Evolutionary conservation across 2,329 filamentous ascomycete species (phyloP).

Genomic region (Paradendryphiella salina): DNA sequence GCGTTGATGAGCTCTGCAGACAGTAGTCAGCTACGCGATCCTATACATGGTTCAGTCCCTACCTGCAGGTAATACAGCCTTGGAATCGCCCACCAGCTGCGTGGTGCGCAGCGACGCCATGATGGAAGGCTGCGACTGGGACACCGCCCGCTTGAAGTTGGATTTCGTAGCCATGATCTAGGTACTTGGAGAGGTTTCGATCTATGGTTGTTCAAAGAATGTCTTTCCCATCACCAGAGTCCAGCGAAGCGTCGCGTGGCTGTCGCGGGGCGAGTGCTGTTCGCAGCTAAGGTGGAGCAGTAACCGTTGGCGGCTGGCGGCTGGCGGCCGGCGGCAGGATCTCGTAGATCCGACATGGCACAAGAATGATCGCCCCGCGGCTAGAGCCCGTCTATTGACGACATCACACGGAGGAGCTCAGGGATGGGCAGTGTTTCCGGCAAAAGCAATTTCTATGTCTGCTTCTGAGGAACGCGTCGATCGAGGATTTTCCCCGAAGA

Average conservation of each 20-base stretch:
- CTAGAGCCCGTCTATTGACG: slow-evolving; percentile 1
- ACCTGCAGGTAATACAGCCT: slow-evolving; percentile 82
- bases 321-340: slow-evolving; percentile 15
- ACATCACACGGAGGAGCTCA: background rate
- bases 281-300: slow-evolving; percentile 12
- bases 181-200: background rate
- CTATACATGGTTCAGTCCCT: slow-evolving; percentile 18
- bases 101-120: slow-evolving; percentile 78
- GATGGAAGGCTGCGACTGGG: slow-evolving; percentile 52
- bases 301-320: slow-evolving; percentile 10
- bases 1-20: slow-evolving; percentile 76
- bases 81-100: slow-evolving; percentile 76
- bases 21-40: slow-evolving; percentile 4
- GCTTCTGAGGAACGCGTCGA: background rate
- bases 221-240: slow-evolving; percentile 13
- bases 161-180: slow-evolving; percentile 49
- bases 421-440: background rate
- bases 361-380: slow-evolving; percentile 13
- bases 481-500: too few relatives aligned
- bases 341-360: slow-evolving; percentile 14
- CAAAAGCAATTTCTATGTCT: background rate
- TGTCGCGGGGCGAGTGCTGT: slow-evolving; percentile 11
- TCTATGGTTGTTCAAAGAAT: background rate
- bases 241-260: slow-evolving; percentile 6
- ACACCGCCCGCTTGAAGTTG: slow-evolving; percentile 53